Evolutionary conservation across 768 basidiomycete species (phyloP), one percentile per base, ranked within the genome.

Genomic region (Candolleomyces aberdarensis): DNA sequence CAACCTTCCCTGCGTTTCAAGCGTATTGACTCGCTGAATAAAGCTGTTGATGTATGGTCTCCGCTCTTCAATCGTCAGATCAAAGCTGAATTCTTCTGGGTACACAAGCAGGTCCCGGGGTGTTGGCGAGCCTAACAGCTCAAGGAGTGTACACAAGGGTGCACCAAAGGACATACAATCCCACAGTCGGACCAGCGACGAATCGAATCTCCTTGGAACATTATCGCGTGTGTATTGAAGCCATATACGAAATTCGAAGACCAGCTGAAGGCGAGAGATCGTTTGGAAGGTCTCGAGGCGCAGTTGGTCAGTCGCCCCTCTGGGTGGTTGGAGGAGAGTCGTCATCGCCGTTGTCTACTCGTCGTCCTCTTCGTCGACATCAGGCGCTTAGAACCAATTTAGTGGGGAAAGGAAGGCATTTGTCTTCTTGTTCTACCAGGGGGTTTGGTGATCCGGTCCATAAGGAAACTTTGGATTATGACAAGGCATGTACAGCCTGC

Each of bases 241-340:
- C 75, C 76, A 79, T 44, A 72, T 72, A 26, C 68, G 66, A 57
- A 78, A 76, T 59, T 75, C 72, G 52, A 69, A 64, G 54, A 78
- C 75, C 1, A 77, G 67, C 48, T 67, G 63, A n/a, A 80, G 74
- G n/a, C 74, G 71, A 20, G 76, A 71, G 20, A 76, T 67, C 31
- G 72, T 72, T 56, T 71, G 73, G 60, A 74, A 72, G 65, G 69
- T 70, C 54, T 77, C 74, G 26, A 75, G 67, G 32, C 74, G 71
- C 19, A 78, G 72, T 40, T 71, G 66, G 58, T 76, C 75, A 40
- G 75, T 68, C 1, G 76, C 75, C 5, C 74, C 73, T 62, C 70
- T 74, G 41, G 76, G 76, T 32, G 72, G 72, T 48, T 74, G 72
- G 58, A 70, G 64, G 43, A 44, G 36, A 22, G 26, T 26, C 26